phyloP scores from a whole-genome alignment of 2,329 filamentous ascomycete genomes.

The Venturia pyrina region DNA sequence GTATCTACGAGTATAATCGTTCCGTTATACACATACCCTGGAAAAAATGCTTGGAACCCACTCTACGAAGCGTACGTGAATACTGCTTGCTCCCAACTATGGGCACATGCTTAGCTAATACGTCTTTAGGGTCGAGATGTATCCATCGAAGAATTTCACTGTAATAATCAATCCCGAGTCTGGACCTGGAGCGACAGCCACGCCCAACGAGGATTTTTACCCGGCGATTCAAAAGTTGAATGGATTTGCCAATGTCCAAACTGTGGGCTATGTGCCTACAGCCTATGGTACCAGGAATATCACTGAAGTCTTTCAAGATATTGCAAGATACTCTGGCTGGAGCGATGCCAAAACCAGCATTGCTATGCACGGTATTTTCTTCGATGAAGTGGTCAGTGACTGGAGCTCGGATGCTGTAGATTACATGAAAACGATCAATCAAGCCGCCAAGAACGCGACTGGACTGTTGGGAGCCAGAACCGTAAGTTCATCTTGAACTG shows the following conservation, averaged over 20 bases:
- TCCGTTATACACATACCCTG: constrained; percentile 40
- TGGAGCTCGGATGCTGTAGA: neutral
- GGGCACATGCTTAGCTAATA: too few species aligned
- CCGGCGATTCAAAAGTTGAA: neutral
- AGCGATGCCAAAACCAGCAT: neutral
- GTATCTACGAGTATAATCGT: constrained; percentile 16
- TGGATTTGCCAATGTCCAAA: constrained; percentile 1
- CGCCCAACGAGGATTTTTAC: neutral
- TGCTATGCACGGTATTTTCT: constrained; percentile 5
- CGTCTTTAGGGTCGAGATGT: neutral
- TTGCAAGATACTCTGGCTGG: constrained; percentile 2
- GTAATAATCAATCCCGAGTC: neutral
- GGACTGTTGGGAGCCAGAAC: neutral
- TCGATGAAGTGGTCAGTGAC: neutral
- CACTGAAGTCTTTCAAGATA: neutral
- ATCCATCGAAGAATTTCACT: neutral
- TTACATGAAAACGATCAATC: constrained; percentile 4
- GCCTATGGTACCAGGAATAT: neutral
- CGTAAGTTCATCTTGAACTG: neutral
- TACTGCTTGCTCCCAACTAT: neutral
- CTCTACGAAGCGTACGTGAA: constrained; percentile 32
- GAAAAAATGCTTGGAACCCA: constrained; percentile 35
- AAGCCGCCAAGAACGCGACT: constrained; percentile 1
- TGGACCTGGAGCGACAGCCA: neutral
- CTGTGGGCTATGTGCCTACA: neutral